Evolutionary conservation across 345 rosid species (phyloP).

Genomic region (Psidium friedrichsthalianum): DNA sequence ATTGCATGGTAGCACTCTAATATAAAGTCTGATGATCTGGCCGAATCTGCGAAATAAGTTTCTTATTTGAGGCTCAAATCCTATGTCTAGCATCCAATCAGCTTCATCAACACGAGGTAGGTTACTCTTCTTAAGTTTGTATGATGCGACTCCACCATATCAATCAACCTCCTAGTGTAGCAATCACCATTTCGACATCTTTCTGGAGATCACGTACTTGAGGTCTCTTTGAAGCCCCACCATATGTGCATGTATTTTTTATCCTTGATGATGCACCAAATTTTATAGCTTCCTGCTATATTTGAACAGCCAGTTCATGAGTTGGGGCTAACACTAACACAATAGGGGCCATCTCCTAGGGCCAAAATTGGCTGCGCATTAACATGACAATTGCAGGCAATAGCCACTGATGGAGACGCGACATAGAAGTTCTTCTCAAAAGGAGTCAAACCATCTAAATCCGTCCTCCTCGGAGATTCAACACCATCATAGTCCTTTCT

Average conservation of each 20-base stretch:
- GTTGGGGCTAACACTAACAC: conserved; percentile 98
- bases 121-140: conserved; percentile 94
- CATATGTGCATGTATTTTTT: conserved; percentile 88
- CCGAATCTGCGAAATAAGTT: conserved; percentile 89
- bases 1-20: conserved; percentile 99
- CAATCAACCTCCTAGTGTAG: conserved; percentile 99
- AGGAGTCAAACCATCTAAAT: conserved; percentile 93
- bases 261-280: conserved; percentile 94
- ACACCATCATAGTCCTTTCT: conserved; percentile 40
- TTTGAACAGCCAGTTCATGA: conserved; percentile 99
- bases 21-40: conserved; percentile 96
- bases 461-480: conserved; percentile 55
- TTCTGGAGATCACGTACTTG: conserved; percentile 99
- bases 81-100: conserved; percentile 99
- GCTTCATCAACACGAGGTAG: conserved; percentile 97
- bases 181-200: conserved; percentile 99
- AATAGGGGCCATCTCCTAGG: conserved; percentile 93
- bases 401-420: conserved; percentile 68
- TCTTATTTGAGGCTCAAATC: conserved; percentile 93
- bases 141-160: conserved; percentile 93
- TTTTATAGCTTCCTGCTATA: conserved; percentile 92
- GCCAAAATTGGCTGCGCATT: conserved; percentile 97
- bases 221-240: conserved; percentile 99
- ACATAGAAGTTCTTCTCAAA: conserved; percentile 91
- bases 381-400: conserved; percentile 97